Evolutionary conservation across 1,139 yeast genomes (phyloP), one percentile per base, ranked within the genome.

Genomic region (Debaryomyces singareniensis): DNA sequence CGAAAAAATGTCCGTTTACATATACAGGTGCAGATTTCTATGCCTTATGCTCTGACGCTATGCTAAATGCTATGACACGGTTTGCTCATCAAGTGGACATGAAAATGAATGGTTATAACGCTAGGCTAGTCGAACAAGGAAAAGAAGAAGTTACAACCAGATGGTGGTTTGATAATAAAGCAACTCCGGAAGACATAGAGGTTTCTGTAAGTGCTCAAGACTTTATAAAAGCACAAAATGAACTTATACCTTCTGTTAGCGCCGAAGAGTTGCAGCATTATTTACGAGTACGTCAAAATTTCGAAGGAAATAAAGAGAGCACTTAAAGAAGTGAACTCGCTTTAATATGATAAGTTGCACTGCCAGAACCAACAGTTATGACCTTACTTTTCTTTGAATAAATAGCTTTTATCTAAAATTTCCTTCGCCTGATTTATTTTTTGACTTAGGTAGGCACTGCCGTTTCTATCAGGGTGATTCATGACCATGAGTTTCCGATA

Each of bases 11-110:
- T 55, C 83, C 95, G 0, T 87, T 80, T 50, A 87, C 87, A 10
- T 89, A 78, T 49, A 89, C 98, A 0, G 98, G 98, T 43, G 98
- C 98, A 4, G 98, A 91, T 55, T 89, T 91, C 55, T 91, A 91
- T 55, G 98, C 98, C 0, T 63, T 89, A 40, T 86, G 96, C 51
- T 81, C 95, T 1, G 97, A 91, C 53, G 84, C 96, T 0, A 85
- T 89, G 93, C 67, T 87, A 45, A 86, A 85, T 54, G 96, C 97
- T 5, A 89, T 91, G 96, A 82, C 91, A 1, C 64, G 96, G 44
- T 78, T 81, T 1, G 96, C 97, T 1, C 68, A 68, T 14, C 75
- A 69, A 24, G 89, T 83, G 9, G 97, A 91, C 47, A 49, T 43
- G 3, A 82, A 81, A 49, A 71, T 87, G 30, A 61, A 61, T 28